Percentiles rank a stretch among this genome's conserved stretches.
Conservation (phyloP, 139 green algal species). For the Bryopsis sp. region DNA sequence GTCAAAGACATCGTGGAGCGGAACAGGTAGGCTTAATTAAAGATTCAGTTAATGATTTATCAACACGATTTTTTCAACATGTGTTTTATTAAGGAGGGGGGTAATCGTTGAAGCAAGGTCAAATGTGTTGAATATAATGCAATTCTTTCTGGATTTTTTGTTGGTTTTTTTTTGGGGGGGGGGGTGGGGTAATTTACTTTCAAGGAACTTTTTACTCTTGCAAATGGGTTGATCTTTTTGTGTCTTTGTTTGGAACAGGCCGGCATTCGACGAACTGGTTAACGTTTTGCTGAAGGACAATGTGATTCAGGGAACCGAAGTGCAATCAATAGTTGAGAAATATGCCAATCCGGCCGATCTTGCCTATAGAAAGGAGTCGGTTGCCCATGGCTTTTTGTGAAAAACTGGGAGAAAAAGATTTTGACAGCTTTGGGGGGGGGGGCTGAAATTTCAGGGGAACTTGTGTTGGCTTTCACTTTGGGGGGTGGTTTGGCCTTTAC, state of each 20-base stretch:
- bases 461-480: no score
- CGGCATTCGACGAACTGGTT: conserved; percentile 13
- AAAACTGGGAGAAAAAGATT: no score
- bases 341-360: background rate
- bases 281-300: conserved; percentile 14
- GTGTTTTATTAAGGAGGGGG: no score
- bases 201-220: background rate
- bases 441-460: no score
- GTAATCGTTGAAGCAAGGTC: no score
- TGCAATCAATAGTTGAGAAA: conserved; percentile 3
- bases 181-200: background rate
- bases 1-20: conserved; percentile 10
- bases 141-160: conserved; percentile 12
- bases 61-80: background rate
- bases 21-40: conserved; percentile 9
- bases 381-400: no score
- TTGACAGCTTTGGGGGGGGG: no score
- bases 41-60: background rate
- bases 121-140: conserved; percentile 8
- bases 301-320: conserved; percentile 5
- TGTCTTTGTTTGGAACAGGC: background rate
- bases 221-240: conserved; percentile 2
- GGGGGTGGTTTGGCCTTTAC: no score
- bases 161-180: background rate
- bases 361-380: background rate